phyloP scores from a whole-genome alignment of 2,329 filamentous ascomycete genomes.

The Talaromyces islandicus region DNA sequence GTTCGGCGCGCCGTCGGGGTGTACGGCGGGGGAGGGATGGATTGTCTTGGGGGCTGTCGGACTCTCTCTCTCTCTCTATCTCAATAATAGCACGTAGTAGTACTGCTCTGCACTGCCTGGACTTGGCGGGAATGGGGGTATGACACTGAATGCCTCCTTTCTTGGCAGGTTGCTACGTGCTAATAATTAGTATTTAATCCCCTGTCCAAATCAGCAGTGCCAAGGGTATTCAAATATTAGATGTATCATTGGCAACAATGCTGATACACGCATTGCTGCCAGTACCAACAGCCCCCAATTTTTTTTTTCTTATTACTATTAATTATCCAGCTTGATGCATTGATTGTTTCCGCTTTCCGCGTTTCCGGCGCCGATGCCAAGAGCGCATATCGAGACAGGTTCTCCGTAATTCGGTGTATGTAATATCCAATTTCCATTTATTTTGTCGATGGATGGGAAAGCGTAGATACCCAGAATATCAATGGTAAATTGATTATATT shows the following conservation, averaged over 20 bases:
- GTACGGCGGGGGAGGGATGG: neutral
- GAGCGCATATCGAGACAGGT: too few species aligned
- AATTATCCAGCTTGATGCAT: too few species aligned
- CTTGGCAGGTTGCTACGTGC: neutral
- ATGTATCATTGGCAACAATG: neutral
- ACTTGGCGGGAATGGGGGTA: neutral
- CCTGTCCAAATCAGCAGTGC: neutral
- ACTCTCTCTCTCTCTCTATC: too few species aligned
- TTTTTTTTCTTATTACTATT: too few species aligned
- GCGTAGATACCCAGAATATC: too few species aligned
- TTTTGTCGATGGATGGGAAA: too few species aligned
- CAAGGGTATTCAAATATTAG: neutral
- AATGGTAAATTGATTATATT: too few species aligned
- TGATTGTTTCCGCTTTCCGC: neutral
- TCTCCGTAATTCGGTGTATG: too few species aligned
- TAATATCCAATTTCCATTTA: too few species aligned
- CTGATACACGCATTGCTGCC: neutral
- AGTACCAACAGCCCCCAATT: neutral
- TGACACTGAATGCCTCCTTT: neutral
- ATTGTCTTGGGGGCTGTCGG: neutral
- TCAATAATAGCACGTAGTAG: too few species aligned
- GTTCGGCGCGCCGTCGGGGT: neutral
- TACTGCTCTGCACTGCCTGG: too few species aligned
- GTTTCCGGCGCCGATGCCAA: neutral
- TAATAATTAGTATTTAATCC: too few species aligned